Base-by-base conservation (phyloP, 441 rosid genomes). In the Melastoma candidum region DNA sequence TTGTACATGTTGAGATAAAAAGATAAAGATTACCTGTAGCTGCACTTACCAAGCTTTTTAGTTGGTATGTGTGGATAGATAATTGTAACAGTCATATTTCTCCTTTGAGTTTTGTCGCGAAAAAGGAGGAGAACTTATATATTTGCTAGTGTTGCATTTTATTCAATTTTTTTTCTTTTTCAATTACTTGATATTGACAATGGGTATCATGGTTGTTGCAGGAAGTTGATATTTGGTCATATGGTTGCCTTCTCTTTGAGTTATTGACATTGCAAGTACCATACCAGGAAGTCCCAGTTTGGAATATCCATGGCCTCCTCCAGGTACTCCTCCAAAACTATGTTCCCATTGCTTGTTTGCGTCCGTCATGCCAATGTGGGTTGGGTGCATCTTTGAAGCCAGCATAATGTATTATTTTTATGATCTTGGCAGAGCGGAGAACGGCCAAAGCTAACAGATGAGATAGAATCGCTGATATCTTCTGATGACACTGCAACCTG, bases 211-310 rank as follows among this genome's bases (percentile, higher is more conserved):
- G 7, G 24, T 14, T 46, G 47, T 56, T 69, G 65, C 87, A 88
- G 97, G 97, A 89, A 71, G 93, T 89, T 68, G 99, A 92, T 63
- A 75, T 90, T 45, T 90, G 96, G 98, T 90, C 98, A 44, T 90
- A 76, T 22, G 98, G 98, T 54, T 93, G 99, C 70, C 63, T 93
- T 57, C 83, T 89, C 65, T 74, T 78, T 6, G 97, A 93, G 71
- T 61, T 93, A 63, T 66, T 93, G 81, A 93, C 99, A 39, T 78
- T 89, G 68, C 78, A 77, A 59, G 69, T 79, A 60, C 97, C 99
- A 0, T 89, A 83, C 71, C 74, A 63, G 1, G 82, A 80, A 41
- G 60, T 66, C 58, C 72, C 95, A 1, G 99, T 89, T 61, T 44
- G 63, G 51, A 79, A 65, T 51, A 84, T 93, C 62, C 87, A 86